phyloP scores from a whole-genome alignment of 2,329 filamentous ascomycete species.

The Westerdykella aurantiaca region DNA sequence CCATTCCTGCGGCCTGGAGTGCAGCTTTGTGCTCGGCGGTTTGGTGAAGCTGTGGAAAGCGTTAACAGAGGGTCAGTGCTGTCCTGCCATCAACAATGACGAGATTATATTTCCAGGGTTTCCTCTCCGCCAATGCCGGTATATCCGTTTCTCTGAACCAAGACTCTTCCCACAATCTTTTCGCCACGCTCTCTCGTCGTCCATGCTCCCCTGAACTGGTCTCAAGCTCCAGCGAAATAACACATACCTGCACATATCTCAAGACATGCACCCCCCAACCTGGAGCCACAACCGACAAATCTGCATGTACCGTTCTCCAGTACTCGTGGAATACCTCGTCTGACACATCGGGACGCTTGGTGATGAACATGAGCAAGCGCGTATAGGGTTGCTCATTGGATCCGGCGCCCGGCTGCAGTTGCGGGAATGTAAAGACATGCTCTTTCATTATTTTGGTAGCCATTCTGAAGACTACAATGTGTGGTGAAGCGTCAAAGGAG shows the following conservation, averaged over 20 bases:
- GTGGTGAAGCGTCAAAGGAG: no score
- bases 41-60: constrained; percentile 3
- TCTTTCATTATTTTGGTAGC: constrained; percentile 3
- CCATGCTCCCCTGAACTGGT: no score
- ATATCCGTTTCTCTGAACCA: no score
- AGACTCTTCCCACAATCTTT: no score
- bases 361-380: constrained; percentile 12
- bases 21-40: constrained; percentile 6
- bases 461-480: no score
- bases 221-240: not conserved
- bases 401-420: constrained; percentile 4
- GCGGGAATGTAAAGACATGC: constrained; percentile 8
- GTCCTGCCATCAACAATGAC: not conserved
- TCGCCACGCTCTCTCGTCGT: no score
- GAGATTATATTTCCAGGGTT: not conserved
- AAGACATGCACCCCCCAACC: constrained; percentile 7
- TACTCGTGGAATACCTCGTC: constrained; percentile 11
- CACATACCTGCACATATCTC: constrained; percentile 10
- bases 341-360: constrained; percentile 8
- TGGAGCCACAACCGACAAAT: constrained; percentile 6
- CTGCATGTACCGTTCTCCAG: constrained; percentile 15
- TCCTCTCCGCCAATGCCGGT: no score
- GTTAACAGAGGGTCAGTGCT: not conserved
- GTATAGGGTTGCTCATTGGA: constrained; percentile 14
- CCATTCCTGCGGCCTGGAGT: constrained; percentile 7